Evolutionary conservation across 169 alveolate species (phyloP).

Genomic region (Plasmodium berghei): DNA sequence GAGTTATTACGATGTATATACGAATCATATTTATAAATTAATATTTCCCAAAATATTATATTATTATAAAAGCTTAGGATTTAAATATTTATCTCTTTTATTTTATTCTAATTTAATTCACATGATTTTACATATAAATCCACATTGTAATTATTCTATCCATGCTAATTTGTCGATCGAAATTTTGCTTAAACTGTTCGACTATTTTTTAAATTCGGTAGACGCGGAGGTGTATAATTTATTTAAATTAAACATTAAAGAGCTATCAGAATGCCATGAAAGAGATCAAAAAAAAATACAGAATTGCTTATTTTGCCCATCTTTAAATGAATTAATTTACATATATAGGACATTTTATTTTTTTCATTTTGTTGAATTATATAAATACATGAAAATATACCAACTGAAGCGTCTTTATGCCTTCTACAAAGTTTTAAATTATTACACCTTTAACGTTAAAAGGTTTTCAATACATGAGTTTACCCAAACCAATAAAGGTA

Average conservation of each 20-base stretch:
- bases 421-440: slow-evolving; percentile 43
- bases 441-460: slow-evolving; percentile 39
- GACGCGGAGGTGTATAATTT: slow-evolving; percentile 31
- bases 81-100: slow-evolving; percentile 70
- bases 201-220: slow-evolving; percentile 51
- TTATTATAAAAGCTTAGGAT: slow-evolving; percentile 38
- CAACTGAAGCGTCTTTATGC: slow-evolving; percentile 37
- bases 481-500: slow-evolving; percentile 70
- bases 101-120: slow-evolving; percentile 75
- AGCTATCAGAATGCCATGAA: slow-evolving; percentile 17
- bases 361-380: slow-evolving; percentile 58
- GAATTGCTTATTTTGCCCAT: slow-evolving; percentile 5
- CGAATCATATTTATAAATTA: slow-evolving; percentile 23
- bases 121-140: slow-evolving; percentile 45
- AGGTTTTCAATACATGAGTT: slow-evolving; percentile 38
- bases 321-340: slow-evolving; percentile 55
- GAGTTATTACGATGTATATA: slow-evolving; percentile 29
- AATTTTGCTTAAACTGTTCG: slow-evolving; percentile 13
- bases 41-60: slow-evolving; percentile 21
- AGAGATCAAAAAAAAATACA: slow-evolving; percentile 13
- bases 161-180: slow-evolving; percentile 43
- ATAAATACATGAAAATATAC: slow-evolving; percentile 49
- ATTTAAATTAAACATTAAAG: slow-evolving; percentile 6
- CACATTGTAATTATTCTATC: background rate
- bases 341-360: slow-evolving; percentile 44